phyloP scores from a whole-genome alignment of 805 yeast genomes.

The Wickerhamiella sorbophila region DNA sequence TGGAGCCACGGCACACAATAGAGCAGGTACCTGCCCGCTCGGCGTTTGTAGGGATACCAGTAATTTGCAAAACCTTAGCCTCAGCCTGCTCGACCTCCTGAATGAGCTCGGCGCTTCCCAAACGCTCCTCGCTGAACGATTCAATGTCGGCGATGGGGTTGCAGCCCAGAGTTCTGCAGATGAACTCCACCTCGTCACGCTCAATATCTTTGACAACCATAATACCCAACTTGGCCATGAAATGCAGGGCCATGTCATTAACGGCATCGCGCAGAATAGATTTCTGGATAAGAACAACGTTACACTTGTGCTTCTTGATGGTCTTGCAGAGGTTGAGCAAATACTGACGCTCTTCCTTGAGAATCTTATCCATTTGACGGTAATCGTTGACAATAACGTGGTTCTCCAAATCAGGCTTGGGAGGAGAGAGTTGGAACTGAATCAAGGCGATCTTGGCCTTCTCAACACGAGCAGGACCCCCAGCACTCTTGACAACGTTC shows the following conservation, averaged over 20 bases:
- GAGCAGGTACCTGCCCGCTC: slow-evolving; percentile 36
- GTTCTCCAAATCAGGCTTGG: slow-evolving; percentile 95
- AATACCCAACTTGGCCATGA: slow-evolving; percentile 80
- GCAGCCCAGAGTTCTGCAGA: slow-evolving; percentile 75
- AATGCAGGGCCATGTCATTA: slow-evolving; percentile 86
- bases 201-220: slow-evolving; percentile 92
- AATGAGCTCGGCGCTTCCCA: slow-evolving; percentile 81
- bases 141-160: slow-evolving; percentile 94
- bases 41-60: slow-evolving; percentile 52
- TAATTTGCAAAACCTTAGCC: slow-evolving; percentile 73
- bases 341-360: slow-evolving; percentile 95
- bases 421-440: slow-evolving; percentile 92
- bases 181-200: slow-evolving; percentile 90
- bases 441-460: slow-evolving; percentile 81
- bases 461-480: slow-evolving; percentile 89
- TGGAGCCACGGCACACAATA: slow-evolving; percentile 90
- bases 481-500: slow-evolving; percentile 75
- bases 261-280: slow-evolving; percentile 92
- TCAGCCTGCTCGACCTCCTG: slow-evolving; percentile 87
- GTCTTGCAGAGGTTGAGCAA: slow-evolving; percentile 87
- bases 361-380: slow-evolving; percentile 97
- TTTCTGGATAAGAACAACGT: slow-evolving; percentile 77
- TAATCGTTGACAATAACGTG: slow-evolving; percentile 95
- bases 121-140: slow-evolving; percentile 79
- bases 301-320: slow-evolving; percentile 93